Evolutionary conservation across 257 asterid species (phyloP).

Genomic region (Coffea canephora): DNA sequence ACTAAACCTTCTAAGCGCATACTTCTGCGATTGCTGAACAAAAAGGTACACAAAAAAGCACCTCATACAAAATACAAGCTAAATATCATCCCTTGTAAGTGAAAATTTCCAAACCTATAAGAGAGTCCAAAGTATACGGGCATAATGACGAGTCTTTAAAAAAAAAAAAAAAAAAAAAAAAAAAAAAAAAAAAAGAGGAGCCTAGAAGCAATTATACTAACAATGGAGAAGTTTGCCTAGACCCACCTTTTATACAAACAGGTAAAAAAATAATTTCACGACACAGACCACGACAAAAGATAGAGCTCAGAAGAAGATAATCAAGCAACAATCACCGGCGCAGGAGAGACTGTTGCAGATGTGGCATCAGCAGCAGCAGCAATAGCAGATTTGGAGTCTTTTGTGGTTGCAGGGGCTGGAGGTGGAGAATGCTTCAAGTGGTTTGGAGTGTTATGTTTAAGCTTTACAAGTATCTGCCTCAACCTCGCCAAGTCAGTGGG

Average conservation of each 20-base stretch:
- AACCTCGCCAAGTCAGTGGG: constrained; percentile 69
- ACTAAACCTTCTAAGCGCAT: neutral
- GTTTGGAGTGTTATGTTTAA: constrained; percentile 69
- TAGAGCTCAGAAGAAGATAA: neutral
- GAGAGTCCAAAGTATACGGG: neutral
- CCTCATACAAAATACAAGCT: neutral
- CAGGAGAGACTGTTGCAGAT: constrained; percentile 20
- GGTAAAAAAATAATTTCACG: neutral
- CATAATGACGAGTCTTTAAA: neutral
- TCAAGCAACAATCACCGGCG: constrained; percentile 56
- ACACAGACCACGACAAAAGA: neutral
- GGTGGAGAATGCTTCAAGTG: constrained; percentile 58
- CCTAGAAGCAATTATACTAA: neutral
- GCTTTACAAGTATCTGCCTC: constrained; percentile 66
- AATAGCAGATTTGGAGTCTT: constrained; percentile 25
- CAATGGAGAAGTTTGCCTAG: neutral
- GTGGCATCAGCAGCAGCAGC: constrained; percentile 27
- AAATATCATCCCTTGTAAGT: neutral
- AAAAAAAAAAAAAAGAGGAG: neutral
- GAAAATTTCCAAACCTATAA: neutral
- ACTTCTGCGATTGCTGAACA: neutral
- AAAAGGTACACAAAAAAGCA: neutral
- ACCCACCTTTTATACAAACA: constrained; percentile 11
- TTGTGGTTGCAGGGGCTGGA: constrained; percentile 22
- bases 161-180: neutral